Evolutionary conservation across 331 rosid genomes (phyloP).

Genomic region (Telfairia occidentalis): DNA sequence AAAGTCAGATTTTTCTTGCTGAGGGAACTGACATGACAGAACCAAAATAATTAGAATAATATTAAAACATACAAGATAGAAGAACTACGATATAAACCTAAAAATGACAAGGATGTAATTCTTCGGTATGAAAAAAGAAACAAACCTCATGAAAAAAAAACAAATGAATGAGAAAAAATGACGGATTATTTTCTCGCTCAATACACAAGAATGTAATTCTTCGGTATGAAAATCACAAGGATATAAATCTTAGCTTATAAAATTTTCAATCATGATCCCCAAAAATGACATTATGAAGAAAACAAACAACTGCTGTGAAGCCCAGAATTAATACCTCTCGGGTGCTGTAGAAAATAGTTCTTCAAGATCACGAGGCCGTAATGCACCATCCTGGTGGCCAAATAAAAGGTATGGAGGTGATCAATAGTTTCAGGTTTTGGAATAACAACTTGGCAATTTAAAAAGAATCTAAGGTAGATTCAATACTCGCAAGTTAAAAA

Average conservation of each 20-base stretch:
- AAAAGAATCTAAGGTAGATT: background rate
- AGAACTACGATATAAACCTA: no score
- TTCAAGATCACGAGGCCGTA: slow-evolving; percentile 66
- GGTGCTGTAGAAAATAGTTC: slow-evolving; percentile 94
- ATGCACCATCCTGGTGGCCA: slow-evolving; percentile 57
- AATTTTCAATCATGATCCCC: background rate
- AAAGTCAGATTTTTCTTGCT: background rate
- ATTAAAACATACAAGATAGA: no score
- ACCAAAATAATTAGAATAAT: background rate
- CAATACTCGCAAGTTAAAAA: background rate
- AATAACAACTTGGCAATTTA: slow-evolving; percentile 4
- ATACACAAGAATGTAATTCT: background rate
- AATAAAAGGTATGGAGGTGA: slow-evolving; percentile 5
- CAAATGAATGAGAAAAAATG: background rate
- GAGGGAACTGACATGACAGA: no score
- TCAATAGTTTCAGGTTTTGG: background rate
- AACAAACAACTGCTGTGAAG: background rate
- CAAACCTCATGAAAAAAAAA: background rate
- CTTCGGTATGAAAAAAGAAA: no score
- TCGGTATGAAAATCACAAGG: no score
- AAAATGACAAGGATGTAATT: no score
- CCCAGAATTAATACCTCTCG: slow-evolving; percentile 44
- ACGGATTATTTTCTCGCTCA: background rate
- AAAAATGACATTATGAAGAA: background rate
- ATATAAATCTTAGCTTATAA: background rate